Conservation (phyloP, 2,329 filamentous ascomycete species). For the Aciculosporium take region DNA sequence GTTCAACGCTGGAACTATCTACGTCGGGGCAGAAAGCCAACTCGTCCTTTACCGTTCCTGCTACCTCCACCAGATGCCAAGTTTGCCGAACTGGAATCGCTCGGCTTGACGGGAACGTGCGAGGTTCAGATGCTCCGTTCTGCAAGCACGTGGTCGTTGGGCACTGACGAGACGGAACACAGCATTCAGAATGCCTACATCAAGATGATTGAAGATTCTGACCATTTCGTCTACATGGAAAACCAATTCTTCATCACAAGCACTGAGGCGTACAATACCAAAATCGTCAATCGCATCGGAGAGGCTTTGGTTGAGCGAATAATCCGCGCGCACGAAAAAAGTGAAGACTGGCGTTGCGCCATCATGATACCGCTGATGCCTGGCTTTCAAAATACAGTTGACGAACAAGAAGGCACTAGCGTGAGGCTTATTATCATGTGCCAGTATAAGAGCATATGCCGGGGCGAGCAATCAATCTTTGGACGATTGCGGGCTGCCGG, state of each 20-base stretch:
- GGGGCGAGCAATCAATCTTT: constrained; percentile 85
- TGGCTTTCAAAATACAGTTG: constrained; percentile 95
- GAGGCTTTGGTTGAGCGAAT: constrained; percentile 90
- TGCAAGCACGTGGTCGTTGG: constrained; percentile 80
- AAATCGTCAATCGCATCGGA: constrained; percentile 84
- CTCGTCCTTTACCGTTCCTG: constrained; percentile 82
- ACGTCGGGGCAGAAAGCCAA: constrained; percentile 80
- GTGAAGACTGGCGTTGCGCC: constrained; percentile 79
- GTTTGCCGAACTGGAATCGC: constrained; percentile 66
- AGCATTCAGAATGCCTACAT: constrained; percentile 95
- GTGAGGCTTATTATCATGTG: constrained; percentile 93
- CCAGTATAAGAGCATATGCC: constrained; percentile 90
- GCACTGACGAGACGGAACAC: constrained; percentile 74
- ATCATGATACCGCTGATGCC: constrained; percentile 92
- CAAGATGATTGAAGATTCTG: constrained; percentile 85
- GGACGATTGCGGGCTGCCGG: constrained; percentile 63
- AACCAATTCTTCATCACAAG: constrained; percentile 98
- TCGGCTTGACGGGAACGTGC: constrained; percentile 85
- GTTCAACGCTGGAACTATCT: constrained; percentile 98
- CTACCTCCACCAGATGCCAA: constrained; percentile 89
- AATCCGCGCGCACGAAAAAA: constrained; percentile 66
- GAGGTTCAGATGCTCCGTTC: constrained; percentile 93
- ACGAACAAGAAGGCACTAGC: constrained; percentile 85
- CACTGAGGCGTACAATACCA: constrained; percentile 73
- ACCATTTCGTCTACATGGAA: constrained; percentile 97